Evolutionary conservation across 2,329 filamentous ascomycete species (phyloP), one percentile per base, ranked within the genome.

Genomic region (Trichoderma asperellum): DNA sequence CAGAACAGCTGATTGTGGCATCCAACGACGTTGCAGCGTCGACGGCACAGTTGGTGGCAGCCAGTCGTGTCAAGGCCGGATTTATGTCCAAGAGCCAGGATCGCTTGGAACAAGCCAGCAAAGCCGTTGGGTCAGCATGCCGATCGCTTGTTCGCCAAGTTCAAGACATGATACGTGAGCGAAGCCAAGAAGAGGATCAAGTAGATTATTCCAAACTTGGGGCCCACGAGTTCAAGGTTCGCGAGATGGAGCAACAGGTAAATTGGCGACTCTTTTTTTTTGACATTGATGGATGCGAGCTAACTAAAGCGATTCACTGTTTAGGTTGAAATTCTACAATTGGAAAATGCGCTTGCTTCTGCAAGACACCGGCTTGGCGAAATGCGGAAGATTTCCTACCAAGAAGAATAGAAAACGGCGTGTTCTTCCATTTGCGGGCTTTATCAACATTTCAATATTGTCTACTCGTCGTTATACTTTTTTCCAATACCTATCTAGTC

Each of bases 211-310:
- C 87, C 55, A 92, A 94, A 83, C 84, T 99, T 58, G 94, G 92
- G 71, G 89, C 91, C 37, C 95, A 97, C 81, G 96, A 99, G 83
- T 98, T 99, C 86, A 99, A 99, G 87, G 94, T 97, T 63, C 88
- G 91, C 75, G 94, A 99, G 83, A 99, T 99, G 96, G 96, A 99
- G 83, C 96, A 99, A 79, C 96, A 99, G 92, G 94, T 97, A 86
- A 77, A 80, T 77, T 11, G 43, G 21, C 32, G 49, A 37, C 34
- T 56, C 16, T n/a, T 4, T 27, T 4, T 27, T 29, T 35, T 27
- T 14, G 34, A 68, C 32, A 47, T 29, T 56, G 35, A 16, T 6
- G 34, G n/a, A 21, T 5, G 32, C 12, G 52, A 14, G 27, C 53
- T 66, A 58, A 66, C 27, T 10, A 7, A 18, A 16, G 5, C 7